phyloP scores from a whole-genome alignment of 257 asterid species.

The Salvia rosmarinus region DNA sequence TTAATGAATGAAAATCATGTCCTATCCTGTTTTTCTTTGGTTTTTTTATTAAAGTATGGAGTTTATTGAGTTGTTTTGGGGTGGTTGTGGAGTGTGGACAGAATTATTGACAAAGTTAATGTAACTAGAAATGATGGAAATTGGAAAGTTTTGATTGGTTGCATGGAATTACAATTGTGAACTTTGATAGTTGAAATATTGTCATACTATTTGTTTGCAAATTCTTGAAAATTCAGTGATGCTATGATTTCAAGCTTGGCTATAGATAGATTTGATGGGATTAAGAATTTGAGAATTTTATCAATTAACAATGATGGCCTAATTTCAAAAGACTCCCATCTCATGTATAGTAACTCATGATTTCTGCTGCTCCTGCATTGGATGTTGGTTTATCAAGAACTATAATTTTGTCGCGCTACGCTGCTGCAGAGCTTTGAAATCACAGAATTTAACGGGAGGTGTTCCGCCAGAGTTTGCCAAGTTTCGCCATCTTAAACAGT shows the following conservation, averaged over 20 bases:
- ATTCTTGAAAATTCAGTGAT: background rate
- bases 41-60: slow-evolving; percentile 6
- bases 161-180: background rate
- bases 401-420: slow-evolving; percentile 27
- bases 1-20: slow-evolving; percentile 1
- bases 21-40: background rate
- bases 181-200: background rate
- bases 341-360: background rate
- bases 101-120: slow-evolving; percentile 12
- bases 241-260: background rate
- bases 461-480: slow-evolving; percentile 72
- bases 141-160: slow-evolving; percentile 4
- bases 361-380: slow-evolving; percentile 2
- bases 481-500: slow-evolving; percentile 67
- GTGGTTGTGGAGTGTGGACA: slow-evolving; percentile 1
- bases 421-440: slow-evolving; percentile 76
- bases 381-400: background rate
- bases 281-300: background rate
- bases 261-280: background rate
- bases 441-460: slow-evolving; percentile 73
- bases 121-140: slow-evolving; percentile 2
- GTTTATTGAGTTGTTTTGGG: background rate
- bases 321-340: background rate
- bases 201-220: background rate
- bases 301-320: background rate